Conservation (phyloP, 768 basidiomycete genomes). For the Crepidotus variabilis region DNA sequence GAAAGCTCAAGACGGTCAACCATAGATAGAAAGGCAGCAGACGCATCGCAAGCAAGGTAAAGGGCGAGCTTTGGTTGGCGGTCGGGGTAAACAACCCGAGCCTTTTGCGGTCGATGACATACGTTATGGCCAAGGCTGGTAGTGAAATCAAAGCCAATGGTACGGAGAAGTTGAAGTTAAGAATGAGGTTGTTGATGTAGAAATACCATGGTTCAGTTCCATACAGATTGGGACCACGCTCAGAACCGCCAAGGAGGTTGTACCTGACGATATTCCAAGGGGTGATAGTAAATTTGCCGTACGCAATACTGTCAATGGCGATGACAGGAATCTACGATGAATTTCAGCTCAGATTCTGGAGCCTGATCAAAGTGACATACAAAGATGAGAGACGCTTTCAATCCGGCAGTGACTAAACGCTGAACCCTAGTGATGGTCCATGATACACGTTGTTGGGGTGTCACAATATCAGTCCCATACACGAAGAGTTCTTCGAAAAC, state of each 20-base stretch:
- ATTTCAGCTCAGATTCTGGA: constrained; percentile 1
- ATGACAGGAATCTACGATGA: constrained; percentile 72
- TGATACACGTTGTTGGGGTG: constrained; percentile 32
- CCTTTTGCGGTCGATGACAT: constrained; percentile 70
- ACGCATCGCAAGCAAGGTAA: constrained; percentile 68
- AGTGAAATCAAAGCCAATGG: constrained; percentile 79
- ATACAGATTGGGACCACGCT: constrained; percentile 88
- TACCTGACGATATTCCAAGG: constrained; percentile 94
- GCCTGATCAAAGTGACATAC: constrained; percentile 37
- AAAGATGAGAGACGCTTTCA: constrained; percentile 56
- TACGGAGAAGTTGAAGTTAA: constrained; percentile 91
- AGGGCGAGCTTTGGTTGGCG: constrained; percentile 71
- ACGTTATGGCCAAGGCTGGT: constrained; percentile 75
- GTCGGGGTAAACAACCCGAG: constrained; percentile 52
- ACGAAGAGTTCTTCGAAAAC: constrained; percentile 87
- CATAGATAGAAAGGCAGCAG: constrained; percentile 93
- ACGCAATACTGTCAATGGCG: constrained; percentile 80
- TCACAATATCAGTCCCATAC: constrained; percentile 62
- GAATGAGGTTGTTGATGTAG: constrained; percentile 83
- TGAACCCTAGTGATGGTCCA: constrained; percentile 67
- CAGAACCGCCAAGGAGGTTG: constrained; percentile 82
- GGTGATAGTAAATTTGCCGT: constrained; percentile 73
- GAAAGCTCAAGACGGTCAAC: constrained; percentile 71
- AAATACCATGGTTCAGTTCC: constrained; percentile 87
- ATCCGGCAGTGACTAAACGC: constrained; percentile 49